Evolutionary conservation across 352 stramenopile species (phyloP).

Genomic region (Pythium grandisporangium): DNA sequence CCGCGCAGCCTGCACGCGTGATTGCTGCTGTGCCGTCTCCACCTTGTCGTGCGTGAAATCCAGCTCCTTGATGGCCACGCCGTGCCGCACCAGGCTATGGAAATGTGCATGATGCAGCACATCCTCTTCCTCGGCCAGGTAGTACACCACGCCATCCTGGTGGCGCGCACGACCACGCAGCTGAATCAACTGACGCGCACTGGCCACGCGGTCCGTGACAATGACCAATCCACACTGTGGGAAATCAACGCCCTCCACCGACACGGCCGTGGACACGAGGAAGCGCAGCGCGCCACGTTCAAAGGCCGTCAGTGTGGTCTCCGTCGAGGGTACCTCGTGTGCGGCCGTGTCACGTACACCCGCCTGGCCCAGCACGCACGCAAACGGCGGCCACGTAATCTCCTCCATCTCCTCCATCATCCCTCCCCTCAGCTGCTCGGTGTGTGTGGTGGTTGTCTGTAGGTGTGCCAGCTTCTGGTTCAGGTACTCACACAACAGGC

Average conservation of each 20-base stretch:
- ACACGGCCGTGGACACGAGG: conserved; percentile 71
- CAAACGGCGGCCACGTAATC: conserved; percentile 20
- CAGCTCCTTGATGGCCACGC: conserved; percentile 42
- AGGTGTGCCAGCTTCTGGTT: conserved; percentile 40
- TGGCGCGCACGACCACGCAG: conserved; percentile 64
- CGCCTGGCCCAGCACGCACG: conserved; percentile 54
- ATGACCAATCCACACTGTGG: conserved; percentile 61
- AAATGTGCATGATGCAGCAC: conserved; percentile 35
- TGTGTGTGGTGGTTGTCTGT: too few species aligned
- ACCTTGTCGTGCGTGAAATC: conserved; percentile 62
- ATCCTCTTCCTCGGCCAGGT: conserved; percentile 48
- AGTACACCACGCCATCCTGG: conserved; percentile 68
- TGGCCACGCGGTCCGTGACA: conserved; percentile 43
- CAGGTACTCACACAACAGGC: conserved; percentile 68
- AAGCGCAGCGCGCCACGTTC: conserved; percentile 42
- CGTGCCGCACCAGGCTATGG: conserved; percentile 28
- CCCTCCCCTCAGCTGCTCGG: too few species aligned
- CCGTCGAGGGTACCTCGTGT: conserved; percentile 46
- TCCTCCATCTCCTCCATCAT: conserved; percentile 7
- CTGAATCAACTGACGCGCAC: conserved; percentile 59
- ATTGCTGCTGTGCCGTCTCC: conserved; percentile 44
- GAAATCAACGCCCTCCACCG: conserved; percentile 73
- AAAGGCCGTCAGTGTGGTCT: conserved; percentile 42
- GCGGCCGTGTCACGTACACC: conserved; percentile 43
- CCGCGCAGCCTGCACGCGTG: conserved; percentile 30